A percentile compares a stretch with the other conserved stretches of the same genome.
Evolutionary conservation across 768 basidiomycete genomes (phyloP).

Genomic region (Cystobasidium tubakii): DNA sequence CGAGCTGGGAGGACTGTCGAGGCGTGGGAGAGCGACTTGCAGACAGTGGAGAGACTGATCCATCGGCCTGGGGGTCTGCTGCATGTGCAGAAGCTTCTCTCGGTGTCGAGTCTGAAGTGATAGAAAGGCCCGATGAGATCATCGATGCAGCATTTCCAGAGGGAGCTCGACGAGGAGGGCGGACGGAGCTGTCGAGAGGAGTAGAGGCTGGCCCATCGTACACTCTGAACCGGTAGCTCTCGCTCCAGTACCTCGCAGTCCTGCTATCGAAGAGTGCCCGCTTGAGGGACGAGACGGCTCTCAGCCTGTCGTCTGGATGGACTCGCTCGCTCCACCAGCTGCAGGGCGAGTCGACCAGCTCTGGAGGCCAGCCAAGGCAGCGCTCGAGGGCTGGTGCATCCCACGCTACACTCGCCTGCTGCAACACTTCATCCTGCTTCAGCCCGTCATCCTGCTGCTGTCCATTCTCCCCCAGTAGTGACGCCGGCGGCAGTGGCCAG

Average conservation of each 20-base stretch:
- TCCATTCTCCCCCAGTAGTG: background rate
- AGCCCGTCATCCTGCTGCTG: background rate
- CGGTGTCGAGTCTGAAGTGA: background rate
- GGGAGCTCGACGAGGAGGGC: background rate
- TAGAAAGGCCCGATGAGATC: background rate
- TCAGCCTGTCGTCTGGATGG: constrained; percentile 24
- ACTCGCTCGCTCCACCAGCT: constrained; percentile 4
- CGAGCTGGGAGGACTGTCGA: background rate
- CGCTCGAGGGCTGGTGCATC: constrained; percentile 6
- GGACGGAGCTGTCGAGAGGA: background rate
- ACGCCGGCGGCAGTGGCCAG: background rate
- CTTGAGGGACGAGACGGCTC: background rate
- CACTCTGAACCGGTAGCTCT: constrained; percentile 8
- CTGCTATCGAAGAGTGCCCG: constrained; percentile 1
- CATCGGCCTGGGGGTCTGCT: background rate
- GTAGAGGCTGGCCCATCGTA: background rate
- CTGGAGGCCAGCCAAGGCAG: constrained; percentile 19
- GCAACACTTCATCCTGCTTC: background rate
- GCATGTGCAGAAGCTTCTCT: background rate
- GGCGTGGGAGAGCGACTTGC: background rate
- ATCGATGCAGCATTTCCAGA: constrained; percentile 4
- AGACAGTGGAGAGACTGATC: background rate
- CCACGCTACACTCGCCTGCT: background rate
- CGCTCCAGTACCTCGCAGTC: constrained; percentile 22
- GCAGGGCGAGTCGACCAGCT: background rate